A percentile compares a stretch with the other conserved stretches of the same genome.
Evolutionary conservation across 306 rosid genomes (phyloP).

Genomic region (Castanospermum australe): DNA sequence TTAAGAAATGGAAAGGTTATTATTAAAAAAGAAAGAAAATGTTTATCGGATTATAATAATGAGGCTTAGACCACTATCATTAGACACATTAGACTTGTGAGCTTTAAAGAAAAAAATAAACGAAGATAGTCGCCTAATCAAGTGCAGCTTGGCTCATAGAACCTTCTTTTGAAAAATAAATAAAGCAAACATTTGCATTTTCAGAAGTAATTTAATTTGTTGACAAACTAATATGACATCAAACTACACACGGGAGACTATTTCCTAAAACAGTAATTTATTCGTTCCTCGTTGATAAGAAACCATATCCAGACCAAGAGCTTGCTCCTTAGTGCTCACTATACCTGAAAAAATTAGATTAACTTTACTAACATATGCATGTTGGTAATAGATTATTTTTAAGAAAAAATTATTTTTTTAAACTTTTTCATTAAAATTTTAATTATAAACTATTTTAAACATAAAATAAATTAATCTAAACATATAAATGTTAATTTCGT

Average conservation of each 20-base stretch:
- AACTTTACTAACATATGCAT: background rate
- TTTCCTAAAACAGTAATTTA: background rate
- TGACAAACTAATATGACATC: background rate
- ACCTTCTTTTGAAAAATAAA: conserved; percentile 1
- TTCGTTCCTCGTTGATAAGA: background rate
- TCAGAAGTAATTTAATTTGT: background rate
- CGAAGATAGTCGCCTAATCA: background rate
- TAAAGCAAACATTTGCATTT: background rate
- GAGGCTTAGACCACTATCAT: background rate
- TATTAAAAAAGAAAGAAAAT: background rate
- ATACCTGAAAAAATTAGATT: background rate
- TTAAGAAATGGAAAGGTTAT: background rate
- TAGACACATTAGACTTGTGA: background rate
- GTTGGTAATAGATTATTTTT: too few species aligned
- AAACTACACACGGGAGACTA: background rate
- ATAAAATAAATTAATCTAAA: too few species aligned
- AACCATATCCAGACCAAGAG: background rate
- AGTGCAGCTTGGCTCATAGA: background rate
- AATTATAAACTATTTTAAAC: too few species aligned
- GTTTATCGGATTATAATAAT: background rate
- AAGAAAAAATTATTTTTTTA: too few species aligned
- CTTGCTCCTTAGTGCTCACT: background rate
- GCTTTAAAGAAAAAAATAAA: background rate
- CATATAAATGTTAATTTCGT: too few species aligned
- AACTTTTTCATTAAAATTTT: too few species aligned